Evolutionary conservation across 2,329 filamentous ascomycete species (phyloP), one percentile per base, ranked within the genome.

Genomic region (Nemania sp.): DNA sequence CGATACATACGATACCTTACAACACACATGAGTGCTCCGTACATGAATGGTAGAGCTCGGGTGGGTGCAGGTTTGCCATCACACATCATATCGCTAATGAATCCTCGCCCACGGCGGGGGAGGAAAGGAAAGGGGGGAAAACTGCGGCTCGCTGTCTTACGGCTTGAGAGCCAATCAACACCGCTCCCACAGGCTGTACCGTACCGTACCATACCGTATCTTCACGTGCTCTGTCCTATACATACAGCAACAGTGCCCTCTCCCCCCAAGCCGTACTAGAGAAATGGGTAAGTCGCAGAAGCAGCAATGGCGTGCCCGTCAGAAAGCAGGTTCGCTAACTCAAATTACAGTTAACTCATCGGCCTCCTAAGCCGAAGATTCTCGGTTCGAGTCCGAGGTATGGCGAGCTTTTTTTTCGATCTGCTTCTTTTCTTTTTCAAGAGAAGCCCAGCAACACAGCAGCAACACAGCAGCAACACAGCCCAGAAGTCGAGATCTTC

Each of bases 351-450:
- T 62, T 62, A 67, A 67, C 65, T 65, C 63, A 35, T 62, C 54
- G 58, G 63, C 55, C 63, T 67, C 65, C 65, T 67, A 67, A 67
- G 58, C 63, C 58, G 54, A 62, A 67, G 65, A 67, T 65, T 67
- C 63, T 59, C 63, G 65, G 65, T 67, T 67, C 65, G 46, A 67
- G 65, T 67, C 65, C 63, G 63, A 48, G 63, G 60, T 64, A 11
- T 34, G 63, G 65, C 52, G 55, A 15, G 15, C 32, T 21, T 45
- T 63, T 53, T 64, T 62, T 55, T n/a, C n/a, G n/a, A n/a, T n/a
- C n/a, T n/a, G n/a, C n/a, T n/a, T n/a, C n/a, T n/a, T n/a, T n/a
- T n/a, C n/a, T n/a, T n/a, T n/a, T n/a, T n/a, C n/a, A n/a, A n/a
- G n/a, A n/a, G n/a, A n/a, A n/a, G n/a, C 25, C 7, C 25, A 29